Evolutionary conservation across 495 filamentous ascomycete genomes (phyloP), one percentile per base, ranked within the genome.

Genomic region (Xeromyces bisporus): DNA sequence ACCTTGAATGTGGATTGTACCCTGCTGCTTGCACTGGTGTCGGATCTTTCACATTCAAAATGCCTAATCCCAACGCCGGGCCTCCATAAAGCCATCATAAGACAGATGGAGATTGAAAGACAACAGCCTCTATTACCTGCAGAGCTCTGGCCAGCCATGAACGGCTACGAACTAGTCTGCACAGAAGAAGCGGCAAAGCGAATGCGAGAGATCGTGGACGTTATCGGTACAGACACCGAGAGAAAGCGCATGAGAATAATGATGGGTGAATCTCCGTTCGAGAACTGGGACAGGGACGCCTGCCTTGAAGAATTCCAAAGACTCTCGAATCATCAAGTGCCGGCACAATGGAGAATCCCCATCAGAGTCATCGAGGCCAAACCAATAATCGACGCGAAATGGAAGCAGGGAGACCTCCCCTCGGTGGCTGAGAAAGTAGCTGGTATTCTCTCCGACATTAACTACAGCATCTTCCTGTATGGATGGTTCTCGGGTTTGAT

Each of bases 1-100:
- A 66, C 56, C 2, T 38, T 83, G 23, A 83, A 83, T 49, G 62
- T 83, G 37, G 77, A 83, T 48, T 81, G 77, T 52, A 80, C 77
- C 6, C 61, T 82, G 32, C 60, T 83, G 16, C 65, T 83, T 7
- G 77, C 75, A 12, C 55, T 79, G 26, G 67, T 73, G 13, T 78
- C 73, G n/a, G 77, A 83, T 43, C 60, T 83, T 4, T 78, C 73
- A 0, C 75, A 80, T 42, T 45, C 53, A 15, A 55, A 62, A 25
- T 29, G 49, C 12, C 59, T 55, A 15, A 28, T 21, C 15, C 47
- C 41, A 27, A 52, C 36, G 18, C 43, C 48, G 14, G 58, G 53
- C 44, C 66, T 67, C 36, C 68, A 76, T 40, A 48, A 44, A 32
- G 67, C 64, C 11, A 71, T 80, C 17, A 45, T 57, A 12, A 57